phyloP scores from a whole-genome alignment of 108 stramenopile species.

The Skeletonema grethae region DNA sequence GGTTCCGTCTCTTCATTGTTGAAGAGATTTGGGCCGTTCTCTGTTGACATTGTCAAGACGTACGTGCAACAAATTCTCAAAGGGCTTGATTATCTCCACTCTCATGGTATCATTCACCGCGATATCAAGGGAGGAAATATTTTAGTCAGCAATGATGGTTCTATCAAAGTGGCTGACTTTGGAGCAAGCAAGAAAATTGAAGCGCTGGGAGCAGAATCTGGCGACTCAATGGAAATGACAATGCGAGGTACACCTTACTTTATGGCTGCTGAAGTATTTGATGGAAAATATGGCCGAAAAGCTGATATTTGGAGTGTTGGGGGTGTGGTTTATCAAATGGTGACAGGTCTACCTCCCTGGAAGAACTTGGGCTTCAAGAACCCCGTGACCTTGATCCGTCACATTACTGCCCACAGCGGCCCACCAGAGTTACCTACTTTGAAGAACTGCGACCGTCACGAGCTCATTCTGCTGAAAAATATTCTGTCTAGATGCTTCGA shows the following conservation, averaged over 20 bases:
- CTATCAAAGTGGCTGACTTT: conserved; percentile 94
- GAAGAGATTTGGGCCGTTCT: conserved; percentile 88
- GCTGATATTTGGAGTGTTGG: conserved; percentile 93
- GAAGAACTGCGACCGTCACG: conserved; percentile 2
- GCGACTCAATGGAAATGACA: conserved; percentile 69
- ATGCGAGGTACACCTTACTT: conserved; percentile 89
- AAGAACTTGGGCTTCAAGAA: conserved; percentile 90
- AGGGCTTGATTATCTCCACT: conserved; percentile 93
- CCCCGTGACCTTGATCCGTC: conserved; percentile 87
- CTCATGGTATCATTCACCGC: conserved; percentile 88
- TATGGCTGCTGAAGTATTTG: conserved; percentile 94
- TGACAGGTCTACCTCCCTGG: conserved; percentile 87
- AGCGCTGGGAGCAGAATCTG: conserved; percentile 49
- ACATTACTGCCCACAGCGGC: conserved; percentile 61
- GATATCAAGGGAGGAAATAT: conserved; percentile 97
- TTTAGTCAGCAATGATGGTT: conserved; percentile 90
- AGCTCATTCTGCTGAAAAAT: conserved; percentile 46
- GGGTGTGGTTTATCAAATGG: conserved; percentile 91
- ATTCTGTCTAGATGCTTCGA: conserved; percentile 65
- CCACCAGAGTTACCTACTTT: conserved; percentile 52
- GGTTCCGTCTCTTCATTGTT: conserved; percentile 83
- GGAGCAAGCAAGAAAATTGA: conserved; percentile 80
- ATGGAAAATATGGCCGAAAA: conserved; percentile 83
- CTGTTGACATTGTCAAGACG: conserved; percentile 67
- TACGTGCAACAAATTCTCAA: conserved; percentile 86